Evolutionary conservation across 1,284 basidiomycete species (phyloP).

Genomic region (Ustilago curta): DNA sequence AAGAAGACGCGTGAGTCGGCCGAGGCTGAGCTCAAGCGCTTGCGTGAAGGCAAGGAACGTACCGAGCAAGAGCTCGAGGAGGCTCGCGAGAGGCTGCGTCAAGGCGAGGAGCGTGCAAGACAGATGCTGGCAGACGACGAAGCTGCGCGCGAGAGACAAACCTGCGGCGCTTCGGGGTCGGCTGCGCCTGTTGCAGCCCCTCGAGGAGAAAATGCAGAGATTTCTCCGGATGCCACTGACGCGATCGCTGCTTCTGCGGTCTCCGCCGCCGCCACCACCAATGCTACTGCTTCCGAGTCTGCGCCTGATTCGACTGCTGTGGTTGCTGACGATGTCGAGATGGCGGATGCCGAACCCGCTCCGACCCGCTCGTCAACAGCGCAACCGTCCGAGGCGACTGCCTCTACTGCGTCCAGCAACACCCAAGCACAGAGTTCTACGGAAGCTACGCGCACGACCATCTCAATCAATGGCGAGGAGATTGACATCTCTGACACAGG

Average conservation of each 20-base stretch:
- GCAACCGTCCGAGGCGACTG: constrained; percentile 10
- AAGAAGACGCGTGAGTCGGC: constrained; percentile 69
- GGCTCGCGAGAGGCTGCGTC: constrained; percentile 60
- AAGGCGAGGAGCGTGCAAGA: constrained; percentile 62
- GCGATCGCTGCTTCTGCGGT: background rate
- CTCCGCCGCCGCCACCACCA: background rate
- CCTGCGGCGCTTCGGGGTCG: constrained; percentile 52
- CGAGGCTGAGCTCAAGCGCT: constrained; percentile 44
- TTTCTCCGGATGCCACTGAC: background rate
- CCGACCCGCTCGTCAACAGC: constrained; percentile 14
- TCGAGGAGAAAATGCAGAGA: background rate
- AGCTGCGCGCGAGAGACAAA: constrained; percentile 65
- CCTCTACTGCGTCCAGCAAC: background rate
- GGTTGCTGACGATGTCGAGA: constrained; percentile 57
- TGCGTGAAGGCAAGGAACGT: constrained; percentile 45
- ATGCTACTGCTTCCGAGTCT: constrained; percentile 40
- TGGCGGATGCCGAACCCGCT: constrained; percentile 48
- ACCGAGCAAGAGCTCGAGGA: constrained; percentile 59
- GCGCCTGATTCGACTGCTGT: constrained; percentile 7
- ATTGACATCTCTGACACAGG: constrained; percentile 99
- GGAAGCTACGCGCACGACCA: constrained; percentile 44
- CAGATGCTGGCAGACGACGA: constrained; percentile 52
- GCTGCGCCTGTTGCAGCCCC: constrained; percentile 43
- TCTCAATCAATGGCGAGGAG: constrained; percentile 83
- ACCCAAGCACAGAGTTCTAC: constrained; percentile 7